A percentile compares a stretch with the other conserved stretches of the same genome.
These are phyloP conservation scores for Fusarium mundagurra DNA, from an alignment of 2,329 filamentous ascomycete genomes.

Conservation along the genomic window DNA sequence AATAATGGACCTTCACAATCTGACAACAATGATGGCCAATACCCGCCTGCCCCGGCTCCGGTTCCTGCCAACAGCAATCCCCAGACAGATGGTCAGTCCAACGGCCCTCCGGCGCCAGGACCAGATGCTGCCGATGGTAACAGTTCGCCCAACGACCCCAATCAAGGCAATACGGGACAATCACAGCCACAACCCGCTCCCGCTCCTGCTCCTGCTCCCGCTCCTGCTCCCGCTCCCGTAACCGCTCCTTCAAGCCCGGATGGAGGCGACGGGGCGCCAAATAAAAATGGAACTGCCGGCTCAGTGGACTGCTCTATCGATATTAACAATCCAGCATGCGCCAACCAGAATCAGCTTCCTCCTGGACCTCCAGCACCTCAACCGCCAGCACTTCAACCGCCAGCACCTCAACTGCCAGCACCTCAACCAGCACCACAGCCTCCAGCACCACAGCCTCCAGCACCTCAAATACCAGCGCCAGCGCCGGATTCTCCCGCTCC, in stretches of 20 bases:
- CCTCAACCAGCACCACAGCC: background rate
- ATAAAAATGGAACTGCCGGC: background rate
- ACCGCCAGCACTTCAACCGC: background rate
- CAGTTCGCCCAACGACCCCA: background rate
- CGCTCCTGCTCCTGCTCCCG: background rate
- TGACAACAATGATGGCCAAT: background rate
- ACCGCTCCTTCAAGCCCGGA: background rate
- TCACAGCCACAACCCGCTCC: slow-evolving; percentile 7
- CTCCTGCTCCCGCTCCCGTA: background rate
- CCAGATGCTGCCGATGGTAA: background rate
- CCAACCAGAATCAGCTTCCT: background rate
- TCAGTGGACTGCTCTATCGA: background rate
- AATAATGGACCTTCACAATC: background rate
- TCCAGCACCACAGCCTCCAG: background rate
- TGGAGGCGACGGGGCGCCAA: background rate
- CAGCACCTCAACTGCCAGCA: background rate
- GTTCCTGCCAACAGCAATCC: background rate
- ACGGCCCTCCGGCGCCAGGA: background rate
- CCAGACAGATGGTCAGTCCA: background rate
- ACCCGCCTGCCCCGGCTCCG: background rate
- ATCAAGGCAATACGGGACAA: background rate
- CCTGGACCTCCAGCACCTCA: background rate
- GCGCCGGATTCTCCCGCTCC: background rate
- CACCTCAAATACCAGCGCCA: background rate
- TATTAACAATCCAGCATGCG: slow-evolving; percentile 1